Percentiles rank a stretch among this genome's conserved stretches.
Conservation (phyloP, 2,329 filamentous ascomycete species). For the Penicillium sp. region DNA sequence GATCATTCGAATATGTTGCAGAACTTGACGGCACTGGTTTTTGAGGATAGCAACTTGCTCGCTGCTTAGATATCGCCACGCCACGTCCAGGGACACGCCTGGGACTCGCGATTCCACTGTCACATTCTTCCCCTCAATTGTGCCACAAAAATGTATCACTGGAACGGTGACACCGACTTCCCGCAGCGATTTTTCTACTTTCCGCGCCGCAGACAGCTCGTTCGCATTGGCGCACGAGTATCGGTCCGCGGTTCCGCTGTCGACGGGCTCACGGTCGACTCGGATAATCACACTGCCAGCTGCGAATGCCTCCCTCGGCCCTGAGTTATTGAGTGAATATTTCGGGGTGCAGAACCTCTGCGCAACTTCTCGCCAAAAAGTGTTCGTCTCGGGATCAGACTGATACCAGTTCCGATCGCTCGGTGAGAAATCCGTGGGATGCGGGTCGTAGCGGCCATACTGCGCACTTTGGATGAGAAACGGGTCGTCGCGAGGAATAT, state of each 20-base stretch:
- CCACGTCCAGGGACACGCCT: slow-evolving; percentile 44
- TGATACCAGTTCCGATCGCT: slow-evolving; percentile 38
- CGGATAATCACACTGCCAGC: slow-evolving; percentile 43
- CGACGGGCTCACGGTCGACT: slow-evolving; percentile 35
- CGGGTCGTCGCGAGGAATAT: slow-evolving; percentile 38
- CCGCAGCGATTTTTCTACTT: slow-evolving; percentile 38
- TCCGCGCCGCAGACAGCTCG: slow-evolving; percentile 39
- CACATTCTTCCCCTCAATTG: slow-evolving; percentile 43
- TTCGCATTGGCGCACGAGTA: slow-evolving; percentile 43
- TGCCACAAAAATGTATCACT: slow-evolving; percentile 42
- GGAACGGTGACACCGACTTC: slow-evolving; percentile 40
- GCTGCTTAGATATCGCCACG: slow-evolving; percentile 41
- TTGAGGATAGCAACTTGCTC: slow-evolving; percentile 40
- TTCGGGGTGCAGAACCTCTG: slow-evolving; percentile 35
- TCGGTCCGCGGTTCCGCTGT: slow-evolving; percentile 33
- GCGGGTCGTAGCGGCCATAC: slow-evolving; percentile 41
- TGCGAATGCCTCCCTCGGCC: slow-evolving; percentile 39
- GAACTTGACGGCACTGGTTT: slow-evolving; percentile 40
- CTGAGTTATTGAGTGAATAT: slow-evolving; percentile 36
- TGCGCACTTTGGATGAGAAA: slow-evolving; percentile 37
- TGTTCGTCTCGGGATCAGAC: slow-evolving; percentile 31
- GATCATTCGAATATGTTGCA: slow-evolving; percentile 31
- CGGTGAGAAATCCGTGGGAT: slow-evolving; percentile 41
- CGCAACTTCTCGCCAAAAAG: slow-evolving; percentile 43
- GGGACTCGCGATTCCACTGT: slow-evolving; percentile 46